Conservation (phyloP, 2,329 filamentous ascomycete species). For the Fusarium agapanthi region DNA sequence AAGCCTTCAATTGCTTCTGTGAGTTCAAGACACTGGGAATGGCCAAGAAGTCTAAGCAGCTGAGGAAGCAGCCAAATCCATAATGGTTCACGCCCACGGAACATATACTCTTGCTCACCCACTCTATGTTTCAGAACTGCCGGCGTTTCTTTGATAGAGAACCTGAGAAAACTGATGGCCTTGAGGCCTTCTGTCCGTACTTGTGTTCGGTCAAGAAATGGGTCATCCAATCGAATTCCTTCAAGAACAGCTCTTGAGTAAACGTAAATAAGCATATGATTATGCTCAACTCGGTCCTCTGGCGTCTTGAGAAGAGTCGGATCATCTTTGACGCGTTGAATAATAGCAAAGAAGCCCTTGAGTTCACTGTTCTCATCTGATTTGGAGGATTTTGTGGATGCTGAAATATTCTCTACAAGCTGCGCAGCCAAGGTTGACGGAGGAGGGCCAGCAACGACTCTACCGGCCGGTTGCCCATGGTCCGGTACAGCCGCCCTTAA, state of each 20-base stretch:
- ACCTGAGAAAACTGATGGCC: constrained; percentile 79
- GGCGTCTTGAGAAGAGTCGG: constrained; percentile 64
- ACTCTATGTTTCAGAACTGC: constrained; percentile 65
- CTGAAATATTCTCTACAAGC: constrained; percentile 81
- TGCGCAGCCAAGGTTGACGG: constrained; percentile 89
- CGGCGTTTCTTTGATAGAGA: constrained; percentile 79
- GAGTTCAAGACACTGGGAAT: constrained; percentile 57
- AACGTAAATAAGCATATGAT: constrained; percentile 86
- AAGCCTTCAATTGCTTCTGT: constrained; percentile 62
- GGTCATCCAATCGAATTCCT: constrained; percentile 71
- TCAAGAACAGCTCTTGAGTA: constrained; percentile 83
- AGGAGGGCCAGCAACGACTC: constrained; percentile 51
- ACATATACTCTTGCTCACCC: constrained; percentile 54
- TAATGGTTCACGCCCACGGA: constrained; percentile 67
- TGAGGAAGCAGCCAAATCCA: constrained; percentile 72
- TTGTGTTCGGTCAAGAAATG: constrained; percentile 67
- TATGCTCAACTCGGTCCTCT: constrained; percentile 76
- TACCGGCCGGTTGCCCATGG: constrained; percentile 27
- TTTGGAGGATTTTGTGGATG: constrained; percentile 67
- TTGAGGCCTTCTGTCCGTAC: constrained; percentile 70
- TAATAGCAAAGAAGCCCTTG: constrained; percentile 70
- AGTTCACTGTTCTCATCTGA: constrained; percentile 78
- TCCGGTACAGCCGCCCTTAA: constrained; percentile 30
- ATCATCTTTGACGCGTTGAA: constrained; percentile 63
- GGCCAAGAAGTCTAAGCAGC: constrained; percentile 65